Percentiles rank a stretch among this genome's conserved stretches.
Conservation (phyloP, 331 rosid species). For the Acacia pycnantha region DNA sequence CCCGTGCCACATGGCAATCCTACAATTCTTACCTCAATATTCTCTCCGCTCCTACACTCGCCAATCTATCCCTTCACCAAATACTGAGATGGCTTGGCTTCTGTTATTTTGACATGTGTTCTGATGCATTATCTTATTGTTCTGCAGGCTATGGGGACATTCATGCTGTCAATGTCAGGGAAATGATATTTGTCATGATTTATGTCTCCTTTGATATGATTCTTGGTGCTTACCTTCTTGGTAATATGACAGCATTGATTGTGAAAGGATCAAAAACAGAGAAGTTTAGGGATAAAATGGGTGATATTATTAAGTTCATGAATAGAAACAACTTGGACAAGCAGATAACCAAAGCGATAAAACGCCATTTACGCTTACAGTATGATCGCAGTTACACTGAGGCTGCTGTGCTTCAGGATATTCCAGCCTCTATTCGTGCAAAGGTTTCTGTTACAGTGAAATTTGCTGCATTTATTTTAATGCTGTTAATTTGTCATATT, state of each 20-base stretch:
- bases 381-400: conserved; percentile 46
- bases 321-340: conserved; percentile 49
- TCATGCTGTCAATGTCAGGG: conserved; percentile 68
- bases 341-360: conserved; percentile 31
- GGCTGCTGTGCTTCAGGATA: conserved; percentile 54
- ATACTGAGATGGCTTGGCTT: neutral
- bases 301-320: conserved; percentile 54
- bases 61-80: neutral
- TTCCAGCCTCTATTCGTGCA: conserved; percentile 55
- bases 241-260: conserved; percentile 64
- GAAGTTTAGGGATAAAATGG: conserved; percentile 62
- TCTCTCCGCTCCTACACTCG: neutral
- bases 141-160: conserved; percentile 67
- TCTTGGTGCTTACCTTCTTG: conserved; percentile 67
- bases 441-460: conserved; percentile 40
- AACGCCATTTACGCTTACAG: conserved; percentile 51
- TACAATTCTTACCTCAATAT: too few species aligned
- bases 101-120: neutral
- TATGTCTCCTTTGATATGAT: conserved; percentile 74
- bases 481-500: too few species aligned
- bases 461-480: neutral
- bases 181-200: conserved; percentile 72
- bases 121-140: neutral
- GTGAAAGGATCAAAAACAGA: conserved; percentile 74
- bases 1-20: too few species aligned